Percentiles rank a stretch among this genome's conserved stretches.
These are phyloP conservation scores for Phaeomoniella chlamydospora DNA, from an alignment of 2,329 filamentous ascomycete genomes.

Conservation along the genomic window DNA sequence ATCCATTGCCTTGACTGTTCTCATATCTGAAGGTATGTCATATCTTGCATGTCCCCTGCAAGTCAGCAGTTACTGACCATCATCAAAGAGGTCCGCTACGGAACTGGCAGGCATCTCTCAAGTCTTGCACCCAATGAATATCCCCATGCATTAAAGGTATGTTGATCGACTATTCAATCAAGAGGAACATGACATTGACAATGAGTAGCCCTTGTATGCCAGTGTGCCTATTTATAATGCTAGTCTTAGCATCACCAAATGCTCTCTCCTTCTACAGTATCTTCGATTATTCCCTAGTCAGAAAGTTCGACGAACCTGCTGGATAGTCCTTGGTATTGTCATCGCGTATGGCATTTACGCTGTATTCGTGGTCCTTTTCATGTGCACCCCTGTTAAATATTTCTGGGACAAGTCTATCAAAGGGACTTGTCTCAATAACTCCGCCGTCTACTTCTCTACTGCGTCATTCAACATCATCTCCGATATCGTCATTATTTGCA, in stretches of 20 bases:
- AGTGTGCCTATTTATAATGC: slow-evolving; percentile 20
- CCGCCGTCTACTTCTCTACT: slow-evolving; percentile 35
- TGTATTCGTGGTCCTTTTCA: slow-evolving; percentile 16
- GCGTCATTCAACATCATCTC: slow-evolving; percentile 46
- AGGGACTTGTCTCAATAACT: slow-evolving; percentile 31
- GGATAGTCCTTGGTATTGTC: slow-evolving; percentile 5
- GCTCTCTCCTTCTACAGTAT: slow-evolving; percentile 17
- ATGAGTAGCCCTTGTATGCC: slow-evolving; percentile 7
- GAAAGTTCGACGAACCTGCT: slow-evolving; percentile 4
- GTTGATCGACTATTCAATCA: too few species aligned
- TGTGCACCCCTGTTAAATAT: slow-evolving; percentile 24
- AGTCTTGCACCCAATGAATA: too few species aligned
- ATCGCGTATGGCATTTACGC: slow-evolving; percentile 3
- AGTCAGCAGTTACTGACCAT: too few species aligned
- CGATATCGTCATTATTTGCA: slow-evolving; percentile 39
- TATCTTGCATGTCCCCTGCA: too few species aligned
- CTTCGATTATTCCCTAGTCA: slow-evolving; percentile 15
- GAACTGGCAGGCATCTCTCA: too few species aligned
- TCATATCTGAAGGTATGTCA: too few species aligned
- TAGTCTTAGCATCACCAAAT: slow-evolving; percentile 16
- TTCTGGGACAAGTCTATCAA: slow-evolving; percentile 22
- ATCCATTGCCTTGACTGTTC: too few species aligned
- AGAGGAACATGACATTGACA: too few species aligned
- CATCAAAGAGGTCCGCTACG: too few species aligned
- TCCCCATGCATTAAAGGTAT: too few species aligned